Conservation (phyloP, 2,329 filamentous ascomycete species). For the Pseudonectria buxi region DNA sequence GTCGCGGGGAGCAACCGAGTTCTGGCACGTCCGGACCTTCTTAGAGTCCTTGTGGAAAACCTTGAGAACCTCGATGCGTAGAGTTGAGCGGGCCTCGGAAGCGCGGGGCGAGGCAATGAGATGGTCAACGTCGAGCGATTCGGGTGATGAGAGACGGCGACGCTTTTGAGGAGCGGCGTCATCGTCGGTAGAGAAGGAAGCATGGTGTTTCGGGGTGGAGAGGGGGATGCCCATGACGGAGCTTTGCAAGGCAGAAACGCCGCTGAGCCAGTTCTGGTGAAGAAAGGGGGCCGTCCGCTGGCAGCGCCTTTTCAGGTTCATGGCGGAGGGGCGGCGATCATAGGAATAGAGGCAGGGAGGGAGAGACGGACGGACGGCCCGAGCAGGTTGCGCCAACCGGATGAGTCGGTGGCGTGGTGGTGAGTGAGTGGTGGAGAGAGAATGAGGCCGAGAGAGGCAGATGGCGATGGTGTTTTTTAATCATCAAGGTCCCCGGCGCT, state of each 20-base stretch:
- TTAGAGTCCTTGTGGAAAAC: slow-evolving; percentile 43
- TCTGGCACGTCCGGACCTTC: slow-evolving; percentile 26
- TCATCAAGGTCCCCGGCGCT: no score
- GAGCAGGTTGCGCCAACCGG: background rate
- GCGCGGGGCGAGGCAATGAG: slow-evolving; percentile 25
- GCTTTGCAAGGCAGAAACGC: slow-evolving; percentile 37
- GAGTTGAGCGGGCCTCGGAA: slow-evolving; percentile 31
- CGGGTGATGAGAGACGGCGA: slow-evolving; percentile 39
- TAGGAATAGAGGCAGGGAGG: slow-evolving; percentile 16
- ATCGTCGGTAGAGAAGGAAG: slow-evolving; percentile 28
- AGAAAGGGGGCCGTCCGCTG: slow-evolving; percentile 47
- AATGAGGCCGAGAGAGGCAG: no score
- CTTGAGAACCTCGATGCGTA: slow-evolving; percentile 48
- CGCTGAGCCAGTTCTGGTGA: slow-evolving; percentile 46
- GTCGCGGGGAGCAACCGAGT: slow-evolving; percentile 22
- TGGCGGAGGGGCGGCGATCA: slow-evolving; percentile 33
- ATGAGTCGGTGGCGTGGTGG: no score
- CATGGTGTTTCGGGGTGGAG: slow-evolving; percentile 26
- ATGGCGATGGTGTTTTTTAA: no score
- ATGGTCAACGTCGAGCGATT: slow-evolving; percentile 25
- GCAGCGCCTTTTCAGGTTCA: slow-evolving; percentile 41
- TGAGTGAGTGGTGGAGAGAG: no score
- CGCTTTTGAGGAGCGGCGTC: slow-evolving; percentile 39
- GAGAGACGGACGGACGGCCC: slow-evolving; percentile 6
- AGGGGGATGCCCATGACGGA: slow-evolving; percentile 33